Evolutionary conservation across 2,329 filamentous ascomycete genomes (phyloP).

Genomic region (Trichoderma endophyticum): DNA sequence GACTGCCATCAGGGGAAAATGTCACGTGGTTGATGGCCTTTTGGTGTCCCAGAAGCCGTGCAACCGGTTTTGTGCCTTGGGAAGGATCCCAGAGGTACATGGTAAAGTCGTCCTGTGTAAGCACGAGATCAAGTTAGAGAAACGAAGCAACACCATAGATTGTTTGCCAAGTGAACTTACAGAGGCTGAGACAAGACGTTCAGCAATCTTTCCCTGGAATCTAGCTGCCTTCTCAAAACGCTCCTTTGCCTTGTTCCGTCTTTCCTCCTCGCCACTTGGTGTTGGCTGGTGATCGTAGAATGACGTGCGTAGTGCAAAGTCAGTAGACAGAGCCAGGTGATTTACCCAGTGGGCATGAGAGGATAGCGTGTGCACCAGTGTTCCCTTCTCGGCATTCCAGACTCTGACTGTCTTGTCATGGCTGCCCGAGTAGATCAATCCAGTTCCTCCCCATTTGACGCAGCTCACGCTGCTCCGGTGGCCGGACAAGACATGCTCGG

Average conservation of each 20-base stretch:
- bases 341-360: constrained; percentile 95
- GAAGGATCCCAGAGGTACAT: constrained; percentile 94
- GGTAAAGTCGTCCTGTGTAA: constrained; percentile 72
- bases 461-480: constrained; percentile 89
- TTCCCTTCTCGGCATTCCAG: constrained; percentile 80
- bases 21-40: constrained; percentile 96
- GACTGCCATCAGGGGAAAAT: constrained; percentile 83
- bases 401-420: constrained; percentile 92
- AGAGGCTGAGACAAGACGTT: constrained; percentile 83
- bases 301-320: constrained; percentile 80
- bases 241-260: constrained; percentile 69
- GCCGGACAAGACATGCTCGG: constrained; percentile 79
- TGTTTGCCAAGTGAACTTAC: constrained; percentile 10
- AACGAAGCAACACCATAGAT: background rate
- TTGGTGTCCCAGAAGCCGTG: constrained; percentile 88
- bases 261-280: constrained; percentile 67
- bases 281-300: constrained; percentile 79
- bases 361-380: constrained; percentile 72
- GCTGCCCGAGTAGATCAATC: constrained; percentile 76
- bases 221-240: constrained; percentile 83
- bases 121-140: background rate
- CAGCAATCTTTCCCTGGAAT: constrained; percentile 70
- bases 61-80: constrained; percentile 74
- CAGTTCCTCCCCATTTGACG: constrained; percentile 91
- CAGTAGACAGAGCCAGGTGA: constrained; percentile 87